Evolutionary conservation across 352 stramenopile species (phyloP), one percentile per base, ranked within the genome.

Genomic region (Phytophthora rubi): DNA sequence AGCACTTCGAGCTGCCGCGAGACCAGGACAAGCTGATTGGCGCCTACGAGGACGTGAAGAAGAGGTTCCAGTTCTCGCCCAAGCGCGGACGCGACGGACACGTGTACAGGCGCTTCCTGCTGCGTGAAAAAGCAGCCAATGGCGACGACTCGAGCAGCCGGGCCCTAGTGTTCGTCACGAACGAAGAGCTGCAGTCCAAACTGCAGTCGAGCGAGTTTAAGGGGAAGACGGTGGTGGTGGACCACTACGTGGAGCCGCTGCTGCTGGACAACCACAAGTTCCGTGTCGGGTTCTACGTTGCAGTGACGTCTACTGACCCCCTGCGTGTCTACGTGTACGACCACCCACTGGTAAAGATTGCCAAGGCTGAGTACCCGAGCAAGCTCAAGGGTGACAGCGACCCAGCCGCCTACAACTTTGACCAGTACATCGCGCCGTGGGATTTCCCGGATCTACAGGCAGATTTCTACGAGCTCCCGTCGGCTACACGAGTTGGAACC

Each of bases 201-300:
- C 71, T 91, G 7, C 70, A 80, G 59, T 83, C 76, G 21, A 75
- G 33, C 42, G 48, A 80, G 21, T 87, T 88, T 53, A 71, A 86
- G 44, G 81, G 76, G 26, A 89, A 89, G 60, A 49, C 57, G 23
- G 72, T 94, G 15, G 77, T 92, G 33, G 81, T 93, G 28, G 77
- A 87, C 47, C 71, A 90, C 59, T 97, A 95, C 69, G 71, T 95
- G 13, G 88, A 97, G 69, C 91, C 92, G 35, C 82, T 92, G 32
- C 78, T 97, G 21, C 71, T 98, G 23, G 89, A 96, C 54, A 88
- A 83, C 48, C 83, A 94, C 80, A 97, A 97, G 71, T 97, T 96
- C 66, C 82, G 89, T 53, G 85, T 96, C 35, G 85, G 91, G 2
- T 92, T 97, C 65, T 97, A 97, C 70, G 91, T 97, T 21, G 75